Base-by-base conservation (phyloP, 306 rosid genomes). In the Elaeagnus macrophylla region DNA sequence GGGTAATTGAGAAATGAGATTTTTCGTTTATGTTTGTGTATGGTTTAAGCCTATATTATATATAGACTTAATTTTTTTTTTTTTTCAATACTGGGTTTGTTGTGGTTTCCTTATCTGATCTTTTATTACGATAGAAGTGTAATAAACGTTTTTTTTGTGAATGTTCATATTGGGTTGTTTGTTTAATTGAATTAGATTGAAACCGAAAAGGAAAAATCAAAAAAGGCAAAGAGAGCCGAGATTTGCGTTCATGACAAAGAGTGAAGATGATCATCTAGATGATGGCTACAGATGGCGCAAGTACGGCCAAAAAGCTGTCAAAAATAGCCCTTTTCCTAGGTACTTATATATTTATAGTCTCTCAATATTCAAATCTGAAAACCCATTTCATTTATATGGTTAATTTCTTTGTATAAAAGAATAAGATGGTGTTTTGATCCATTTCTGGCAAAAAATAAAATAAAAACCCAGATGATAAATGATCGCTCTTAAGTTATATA, bases 311-410 rank as follows among this genome's bases (percentile, higher is more conserved):
- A 91, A 91, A 71, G 89, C 95, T 18, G 95, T 91, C 7, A 91
- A 91, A 69, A 91, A 91, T 52, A 91, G 95, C 74, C 96, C 95
- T n/a, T 75, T 72, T 61, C 99, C 99, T 8, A 91, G 99, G 99
- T 86, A 70, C 12, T n/a, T n/a, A 37, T 16, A 8, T 16, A 2
- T 25, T 25, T 25, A 25, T 25, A 25, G n/a, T 25, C 32, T 25
- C 32, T 25, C 32, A 25, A 2, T 5, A 25, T 25, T 49, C 32
- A 16, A 49, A 19, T 19, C 37, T 11, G 35, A 49, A 17, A 47
- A 47, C 3, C 25, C 51, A 16, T 16, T 49, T 49, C 11, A 5
- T 17, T 6, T 4, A 3, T 9, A 14, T 15, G 16, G 16, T 32
- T 25, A 25, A 25, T 25, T 25, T 25, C 32, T 25, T 25, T 25